Conservation (phyloP, 2,329 filamentous ascomycete species). For the Verticillium alfalfae region DNA sequence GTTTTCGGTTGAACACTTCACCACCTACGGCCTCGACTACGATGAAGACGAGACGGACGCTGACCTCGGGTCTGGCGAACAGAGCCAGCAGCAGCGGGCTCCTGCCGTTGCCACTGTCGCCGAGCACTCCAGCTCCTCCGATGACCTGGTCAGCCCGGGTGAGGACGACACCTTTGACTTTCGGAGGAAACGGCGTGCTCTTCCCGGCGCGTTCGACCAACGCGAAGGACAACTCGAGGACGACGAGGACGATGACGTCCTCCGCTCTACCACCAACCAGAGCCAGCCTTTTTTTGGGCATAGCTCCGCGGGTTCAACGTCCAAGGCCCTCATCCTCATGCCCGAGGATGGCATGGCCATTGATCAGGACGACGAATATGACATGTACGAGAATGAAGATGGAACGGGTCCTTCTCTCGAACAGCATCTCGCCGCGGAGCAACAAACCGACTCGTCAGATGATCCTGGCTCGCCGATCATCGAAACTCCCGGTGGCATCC, state of each 20-base stretch:
- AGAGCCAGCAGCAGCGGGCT: neutral
- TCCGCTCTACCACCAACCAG: conserved; percentile 33
- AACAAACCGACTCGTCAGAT: conserved; percentile 43
- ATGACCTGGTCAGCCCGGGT: neutral
- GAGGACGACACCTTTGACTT: conserved; percentile 56
- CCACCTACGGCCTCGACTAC: conserved; percentile 85
- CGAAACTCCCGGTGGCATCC: conserved; percentile 55
- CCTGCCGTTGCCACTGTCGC: neutral
- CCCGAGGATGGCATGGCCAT: conserved; percentile 50
- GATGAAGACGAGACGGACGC: conserved; percentile 64
- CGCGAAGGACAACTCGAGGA: conserved; percentile 33
- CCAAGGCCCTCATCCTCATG: conserved; percentile 53
- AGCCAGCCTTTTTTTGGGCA: conserved; percentile 86
- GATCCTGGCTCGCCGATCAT: conserved; percentile 37
- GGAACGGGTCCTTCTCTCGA: conserved; percentile 68
- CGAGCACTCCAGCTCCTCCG: neutral
- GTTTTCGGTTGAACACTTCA: conserved; percentile 94
- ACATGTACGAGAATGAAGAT: conserved; percentile 66
- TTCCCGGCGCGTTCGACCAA: conserved; percentile 79
- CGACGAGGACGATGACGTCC: conserved; percentile 45
- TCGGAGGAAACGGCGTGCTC: conserved; percentile 38
- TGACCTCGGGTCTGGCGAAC: conserved; percentile 9
- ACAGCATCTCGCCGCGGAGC: conserved; percentile 74
- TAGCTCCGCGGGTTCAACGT: conserved; percentile 79
- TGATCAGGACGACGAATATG: conserved; percentile 71